Base-by-base conservation (phyloP, 1,284 basidiomycete genomes). In the Mixia osmundae region DNA sequence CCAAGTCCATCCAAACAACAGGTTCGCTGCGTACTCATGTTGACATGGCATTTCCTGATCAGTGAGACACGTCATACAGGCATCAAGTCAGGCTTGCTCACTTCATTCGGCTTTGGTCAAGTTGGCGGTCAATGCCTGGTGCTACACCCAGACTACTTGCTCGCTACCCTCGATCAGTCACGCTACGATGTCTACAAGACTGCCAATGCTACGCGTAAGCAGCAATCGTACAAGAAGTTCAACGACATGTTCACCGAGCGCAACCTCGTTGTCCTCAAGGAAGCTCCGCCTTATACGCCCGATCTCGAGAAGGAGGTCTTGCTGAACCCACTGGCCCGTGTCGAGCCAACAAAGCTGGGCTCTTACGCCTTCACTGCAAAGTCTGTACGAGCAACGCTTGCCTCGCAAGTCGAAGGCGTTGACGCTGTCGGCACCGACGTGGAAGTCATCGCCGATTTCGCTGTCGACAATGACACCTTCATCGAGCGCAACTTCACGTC, bases 41-140 rank as follows among this genome's bases (percentile, higher is more conserved):
- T n/a, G n/a, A n/a, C n/a, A n/a, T n/a, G n/a, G n/a, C n/a, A n/a
- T n/a, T n/a, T n/a, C n/a, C n/a, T n/a, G n/a, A n/a, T n/a, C n/a
- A n/a, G n/a, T n/a, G n/a, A n/a, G n/a, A n/a, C n/a, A 24, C 21
- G 24, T 83, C 3, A 83, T 97, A 50, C 69, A 83, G 54, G 80
- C 42, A 74, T 95, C 50, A 74, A 76, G 43, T 45, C 39, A 33
- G 27, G 38, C 39, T 45, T 50, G 25, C 47, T 58, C 66, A 94
- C 89, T 3, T 94, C 85, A 14, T 97, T 97, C 62, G 91, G 91
- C 50, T 97, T 97, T 65, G 91, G 89, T 51, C 91, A 97, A 69
- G 87, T 94, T 47, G 91, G 89, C 45, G 91, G 89, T 44, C 79
- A 76, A 43, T 76, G 72, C 33, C 67, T 89, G 44, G 64, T 94